Conservation (phyloP, 2,329 filamentous ascomycete genomes). For the Peltaster fructicola region DNA sequence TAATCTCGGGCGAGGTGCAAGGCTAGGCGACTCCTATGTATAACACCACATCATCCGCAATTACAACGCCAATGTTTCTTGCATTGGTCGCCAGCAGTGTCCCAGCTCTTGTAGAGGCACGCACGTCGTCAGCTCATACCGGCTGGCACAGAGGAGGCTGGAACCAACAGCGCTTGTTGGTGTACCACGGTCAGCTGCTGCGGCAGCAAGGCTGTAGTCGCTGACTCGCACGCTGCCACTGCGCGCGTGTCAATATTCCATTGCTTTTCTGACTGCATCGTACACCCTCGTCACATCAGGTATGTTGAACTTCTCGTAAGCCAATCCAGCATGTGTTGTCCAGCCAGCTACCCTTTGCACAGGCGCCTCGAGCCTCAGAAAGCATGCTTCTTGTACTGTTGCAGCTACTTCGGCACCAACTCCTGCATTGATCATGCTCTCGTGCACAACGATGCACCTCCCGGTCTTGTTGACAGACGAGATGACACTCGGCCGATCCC, state of each 20-base stretch:
- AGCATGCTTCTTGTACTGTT: slow-evolving; percentile 74
- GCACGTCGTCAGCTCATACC: too few species aligned
- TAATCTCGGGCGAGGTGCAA: too few species aligned
- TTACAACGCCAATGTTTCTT: too few species aligned
- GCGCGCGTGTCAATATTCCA: slow-evolving; percentile 32
- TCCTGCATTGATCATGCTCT: slow-evolving; percentile 79
- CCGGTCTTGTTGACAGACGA: slow-evolving; percentile 77
- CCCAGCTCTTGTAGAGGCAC: too few species aligned
- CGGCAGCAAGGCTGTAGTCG: too few species aligned
- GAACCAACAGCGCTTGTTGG: too few species aligned
- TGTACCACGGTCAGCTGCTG: too few species aligned
- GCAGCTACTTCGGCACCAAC: slow-evolving; percentile 80
- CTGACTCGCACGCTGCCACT: too few species aligned
- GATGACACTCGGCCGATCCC: slow-evolving; percentile 69
- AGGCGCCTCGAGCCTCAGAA: slow-evolving; percentile 67
- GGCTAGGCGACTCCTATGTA: too few species aligned
- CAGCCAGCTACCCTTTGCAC: slow-evolving; percentile 76
- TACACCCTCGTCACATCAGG: slow-evolving; percentile 64
- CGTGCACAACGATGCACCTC: slow-evolving; percentile 72
- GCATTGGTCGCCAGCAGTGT: too few species aligned
- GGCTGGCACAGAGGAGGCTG: too few species aligned
- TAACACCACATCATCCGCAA: too few species aligned
- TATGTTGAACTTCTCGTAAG: slow-evolving; percentile 54
- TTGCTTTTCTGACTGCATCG: slow-evolving; percentile 28
- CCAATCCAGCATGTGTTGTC: slow-evolving; percentile 65